These are phyloP conservation scores for Scleroderma bovista DNA, from an alignment of 768 basidiomycete genomes.

Conservation along the genomic window DNA sequence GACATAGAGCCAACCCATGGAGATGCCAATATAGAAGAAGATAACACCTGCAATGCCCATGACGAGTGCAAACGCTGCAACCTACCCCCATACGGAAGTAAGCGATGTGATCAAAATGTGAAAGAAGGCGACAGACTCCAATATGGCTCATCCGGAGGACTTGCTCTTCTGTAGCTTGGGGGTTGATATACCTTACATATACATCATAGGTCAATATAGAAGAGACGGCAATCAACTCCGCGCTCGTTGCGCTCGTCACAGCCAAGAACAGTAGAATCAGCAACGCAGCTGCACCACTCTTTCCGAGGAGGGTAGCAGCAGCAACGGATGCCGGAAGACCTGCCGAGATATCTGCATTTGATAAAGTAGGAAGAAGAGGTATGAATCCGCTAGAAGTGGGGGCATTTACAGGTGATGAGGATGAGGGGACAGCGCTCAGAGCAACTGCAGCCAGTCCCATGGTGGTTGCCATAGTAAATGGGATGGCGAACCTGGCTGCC, in stretches of 20 bases:
- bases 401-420: constrained; percentile 23
- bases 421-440: constrained; percentile 42
- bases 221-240: constrained; percentile 90
- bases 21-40: constrained; percentile 87
- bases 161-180: constrained; percentile 68
- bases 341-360: constrained; percentile 70
- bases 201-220: constrained; percentile 80
- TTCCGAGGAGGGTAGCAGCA: constrained; percentile 74
- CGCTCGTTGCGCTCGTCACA: constrained; percentile 79
- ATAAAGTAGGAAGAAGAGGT: constrained; percentile 38
- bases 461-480: constrained; percentile 81
- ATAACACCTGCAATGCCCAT: constrained; percentile 82
- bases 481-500: constrained; percentile 66
- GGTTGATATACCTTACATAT: constrained; percentile 83
- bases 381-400: constrained; percentile 47
- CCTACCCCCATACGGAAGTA: constrained; percentile 31
- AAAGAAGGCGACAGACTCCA: constrained; percentile 39
- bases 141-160: constrained; percentile 64
- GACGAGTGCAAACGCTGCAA: constrained; percentile 63
- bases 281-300: constrained; percentile 73
- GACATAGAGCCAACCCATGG: constrained; percentile 92
- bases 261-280: constrained; percentile 83
- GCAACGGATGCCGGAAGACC: constrained; percentile 84
- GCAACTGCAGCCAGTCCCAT: constrained; percentile 88
- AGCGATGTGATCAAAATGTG: not conserved